phyloP scores from a whole-genome alignment of 345 rosid genomes.

The Salix suchowensis region DNA sequence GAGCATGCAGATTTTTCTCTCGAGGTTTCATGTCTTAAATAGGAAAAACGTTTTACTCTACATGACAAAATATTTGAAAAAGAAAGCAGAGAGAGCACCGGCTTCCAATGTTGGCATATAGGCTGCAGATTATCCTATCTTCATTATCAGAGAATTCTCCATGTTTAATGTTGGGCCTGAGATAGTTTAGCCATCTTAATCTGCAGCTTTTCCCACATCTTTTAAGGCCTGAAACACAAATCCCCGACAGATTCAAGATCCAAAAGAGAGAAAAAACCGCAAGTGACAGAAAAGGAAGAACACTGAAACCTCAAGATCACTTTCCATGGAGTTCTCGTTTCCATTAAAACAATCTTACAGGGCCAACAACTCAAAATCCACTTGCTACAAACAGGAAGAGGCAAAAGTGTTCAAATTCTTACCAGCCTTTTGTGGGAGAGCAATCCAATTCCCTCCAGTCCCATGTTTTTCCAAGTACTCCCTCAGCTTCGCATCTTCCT shows the following conservation, averaged over 20 bases:
- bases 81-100: slow-evolving; percentile 7
- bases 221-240: slow-evolving; percentile 19
- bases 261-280: background rate
- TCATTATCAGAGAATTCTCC: slow-evolving; percentile 33
- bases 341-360: background rate
- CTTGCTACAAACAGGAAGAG: background rate
- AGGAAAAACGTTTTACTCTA: background rate
- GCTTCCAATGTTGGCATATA: slow-evolving; percentile 35
- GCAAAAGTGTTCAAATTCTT: background rate
- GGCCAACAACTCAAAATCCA: background rate
- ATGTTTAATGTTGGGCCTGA: slow-evolving; percentile 32
- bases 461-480: slow-evolving; percentile 23
- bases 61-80: background rate
- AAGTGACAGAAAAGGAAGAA: background rate
- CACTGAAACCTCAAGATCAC: background rate
- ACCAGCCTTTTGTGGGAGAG: slow-evolving; percentile 33
- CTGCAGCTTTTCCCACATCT: slow-evolving; percentile 38
- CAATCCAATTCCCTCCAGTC: slow-evolving; percentile 29
- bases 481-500: slow-evolving; percentile 30
- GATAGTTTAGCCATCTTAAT: slow-evolving; percentile 35
- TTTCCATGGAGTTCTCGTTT: background rate
- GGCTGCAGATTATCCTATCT: slow-evolving; percentile 31
- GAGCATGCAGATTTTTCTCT: slow-evolving; percentile 18
- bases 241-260: background rate
- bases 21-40: background rate